Base-by-base conservation (phyloP, 345 rosid species). In the Erodium maritimum region DNA sequence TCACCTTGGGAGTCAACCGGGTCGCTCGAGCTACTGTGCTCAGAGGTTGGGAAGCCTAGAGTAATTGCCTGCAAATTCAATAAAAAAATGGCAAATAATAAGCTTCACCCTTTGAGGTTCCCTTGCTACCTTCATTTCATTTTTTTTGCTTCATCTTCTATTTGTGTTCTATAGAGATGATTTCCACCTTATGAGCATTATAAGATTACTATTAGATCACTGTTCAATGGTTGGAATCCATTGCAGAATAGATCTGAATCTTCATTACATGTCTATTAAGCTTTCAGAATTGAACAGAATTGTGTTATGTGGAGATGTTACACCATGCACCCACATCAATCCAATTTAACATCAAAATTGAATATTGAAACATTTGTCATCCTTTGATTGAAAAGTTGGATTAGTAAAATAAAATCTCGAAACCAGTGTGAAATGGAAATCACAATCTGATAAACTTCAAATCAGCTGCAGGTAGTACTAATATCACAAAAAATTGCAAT, bases 1-100 rank as follows among this genome's bases (percentile, higher is more conserved):
- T 93, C 77, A 89, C 94, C 12, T 81, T 93, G 0, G 99, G 94
- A n/a, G 86, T 93, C 54, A 93, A 89, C 73, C 95, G 99, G 0
- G 99, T 93, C 0, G 96, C 95, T 1, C 80, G 84, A 61, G 96
- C 99, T 0, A 93, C 99, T 1, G 72, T 77, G 57, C 89, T 89
- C 21, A 66, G 94, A 60, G 99, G 99, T 12, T 93, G 95, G 99
- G 99, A 76, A 73, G 90, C 96, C 50, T 91, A 82, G 65, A 56
- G 14, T 34, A 4, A 10, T 21, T 5, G 20, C 10, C 52, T 42
- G 48, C 48, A 13, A 42, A 42, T 42, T 42, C 48, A 42, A 42
- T 42, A 42, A 42, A 9, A 42, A 10, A 3, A 29, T 29, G 48
- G 16, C 37, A 29, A 11, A 42, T 10, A 42, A 42, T 42, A 42